Percentiles rank a stretch among this genome's conserved stretches.
phyloP scores from a whole-genome alignment of 495 filamentous ascomycete genomes.

The Peziza echinospora region DNA sequence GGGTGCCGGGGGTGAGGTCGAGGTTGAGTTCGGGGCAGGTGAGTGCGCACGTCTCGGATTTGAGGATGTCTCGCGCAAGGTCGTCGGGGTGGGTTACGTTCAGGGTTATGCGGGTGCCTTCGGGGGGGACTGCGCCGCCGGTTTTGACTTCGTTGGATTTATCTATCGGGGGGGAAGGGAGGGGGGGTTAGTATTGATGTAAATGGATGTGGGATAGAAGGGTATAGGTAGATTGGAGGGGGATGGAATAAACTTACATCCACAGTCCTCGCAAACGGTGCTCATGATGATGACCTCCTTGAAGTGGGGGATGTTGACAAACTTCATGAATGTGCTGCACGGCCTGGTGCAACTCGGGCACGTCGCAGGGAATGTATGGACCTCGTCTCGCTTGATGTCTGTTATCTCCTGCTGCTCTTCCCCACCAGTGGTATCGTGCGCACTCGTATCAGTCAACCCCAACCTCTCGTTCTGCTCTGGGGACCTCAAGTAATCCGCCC shows the following conservation, averaged over 20 bases:
- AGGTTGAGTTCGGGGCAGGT: conserved; percentile 68
- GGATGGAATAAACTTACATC: conserved; percentile 25
- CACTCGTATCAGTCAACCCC: conserved; percentile 33
- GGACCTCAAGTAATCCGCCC: conserved; percentile 58
- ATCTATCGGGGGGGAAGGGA: conserved; percentile 19
- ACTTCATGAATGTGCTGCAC: conserved; percentile 79
- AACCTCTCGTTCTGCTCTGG: conserved; percentile 66
- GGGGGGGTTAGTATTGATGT: background rate
- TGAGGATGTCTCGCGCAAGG: conserved; percentile 78
- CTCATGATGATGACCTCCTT: conserved; percentile 84
- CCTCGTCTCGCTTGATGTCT: conserved; percentile 68
- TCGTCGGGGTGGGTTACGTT: conserved; percentile 51
- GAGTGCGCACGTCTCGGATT: conserved; percentile 77
- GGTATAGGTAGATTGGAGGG: background rate
- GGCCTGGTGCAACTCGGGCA: conserved; percentile 75
- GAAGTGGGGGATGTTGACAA: conserved; percentile 91
- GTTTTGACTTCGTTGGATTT: conserved; percentile 90
- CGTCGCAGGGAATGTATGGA: conserved; percentile 71
- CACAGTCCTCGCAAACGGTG: conserved; percentile 70
- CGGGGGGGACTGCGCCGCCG: conserved; percentile 72
- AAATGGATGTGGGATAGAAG: background rate
- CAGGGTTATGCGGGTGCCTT: conserved; percentile 65
- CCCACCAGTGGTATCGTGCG: conserved; percentile 18
- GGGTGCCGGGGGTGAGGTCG: conserved; percentile 66
- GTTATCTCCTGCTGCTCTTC: conserved; percentile 5